Evolutionary conservation across 2,329 filamentous ascomycete genomes (phyloP).

Genomic region (Ophiostoma ips): DNA sequence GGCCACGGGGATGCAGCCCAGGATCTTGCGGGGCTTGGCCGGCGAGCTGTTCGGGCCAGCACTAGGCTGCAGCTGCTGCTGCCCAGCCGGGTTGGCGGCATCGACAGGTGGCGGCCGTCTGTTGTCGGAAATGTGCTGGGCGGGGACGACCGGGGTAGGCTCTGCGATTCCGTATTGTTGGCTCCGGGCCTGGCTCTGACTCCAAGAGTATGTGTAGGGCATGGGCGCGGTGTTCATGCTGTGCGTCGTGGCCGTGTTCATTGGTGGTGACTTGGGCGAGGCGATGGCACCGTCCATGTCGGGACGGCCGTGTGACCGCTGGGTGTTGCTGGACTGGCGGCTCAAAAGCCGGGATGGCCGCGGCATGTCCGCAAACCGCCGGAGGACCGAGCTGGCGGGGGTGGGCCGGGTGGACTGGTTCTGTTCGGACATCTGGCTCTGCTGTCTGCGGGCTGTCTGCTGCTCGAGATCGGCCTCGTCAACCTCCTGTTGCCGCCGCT

Average conservation of each 20-base stretch:
- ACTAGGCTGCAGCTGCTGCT: background rate
- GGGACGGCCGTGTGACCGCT: slow-evolving; percentile 17
- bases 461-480: slow-evolving; percentile 16
- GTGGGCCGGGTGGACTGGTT: slow-evolving; percentile 1
- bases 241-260: slow-evolving; percentile 27
- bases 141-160: background rate
- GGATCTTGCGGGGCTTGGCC: slow-evolving; percentile 25
- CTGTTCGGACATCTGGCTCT: background rate
- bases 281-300: slow-evolving; percentile 13
- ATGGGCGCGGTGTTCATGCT: no score
- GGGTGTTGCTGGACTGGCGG: slow-evolving; percentile 10
- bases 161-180: slow-evolving; percentile 13
- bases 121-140: slow-evolving; percentile 10
- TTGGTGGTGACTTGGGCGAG: slow-evolving; percentile 34
- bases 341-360: slow-evolving; percentile 19
- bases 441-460: slow-evolving; percentile 9
- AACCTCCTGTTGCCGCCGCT: slow-evolving; percentile 10
- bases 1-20: slow-evolving; percentile 42
- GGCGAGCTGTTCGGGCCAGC: background rate
- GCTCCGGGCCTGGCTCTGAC: background rate
- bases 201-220: background rate
- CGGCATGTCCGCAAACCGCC: slow-evolving; percentile 16
- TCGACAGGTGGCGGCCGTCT: slow-evolving; percentile 20
- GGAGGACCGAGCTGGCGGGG: slow-evolving; percentile 13
- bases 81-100: slow-evolving; percentile 31